These are phyloP conservation scores for Suhomyces kunorum DNA, from an alignment of 1,139 yeast species.

Conservation along the genomic window DNA sequence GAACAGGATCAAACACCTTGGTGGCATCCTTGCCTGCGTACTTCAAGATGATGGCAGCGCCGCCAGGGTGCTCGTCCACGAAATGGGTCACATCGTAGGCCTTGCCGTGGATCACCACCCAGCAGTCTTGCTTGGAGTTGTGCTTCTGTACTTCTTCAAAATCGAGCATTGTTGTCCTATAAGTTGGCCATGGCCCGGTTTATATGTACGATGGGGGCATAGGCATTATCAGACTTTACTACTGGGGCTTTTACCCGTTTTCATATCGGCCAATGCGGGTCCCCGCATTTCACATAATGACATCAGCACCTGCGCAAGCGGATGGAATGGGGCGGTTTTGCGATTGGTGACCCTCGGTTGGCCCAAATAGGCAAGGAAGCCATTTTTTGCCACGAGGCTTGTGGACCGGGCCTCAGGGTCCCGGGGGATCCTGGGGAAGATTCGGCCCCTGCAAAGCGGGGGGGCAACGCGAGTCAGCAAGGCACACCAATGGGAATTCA, in stretches of 20 bases:
- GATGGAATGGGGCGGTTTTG: constrained; percentile 4
- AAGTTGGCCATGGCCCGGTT: neutral
- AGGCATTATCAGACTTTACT: too few relatives aligned
- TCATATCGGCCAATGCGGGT: constrained; percentile 1
- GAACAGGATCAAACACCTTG: constrained; percentile 69
- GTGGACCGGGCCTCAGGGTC: too few relatives aligned
- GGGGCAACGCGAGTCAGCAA: too few relatives aligned
- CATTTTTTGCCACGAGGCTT: too few relatives aligned
- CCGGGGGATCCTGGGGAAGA: too few relatives aligned
- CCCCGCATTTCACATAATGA: constrained; percentile 6
- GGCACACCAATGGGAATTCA: too few relatives aligned
- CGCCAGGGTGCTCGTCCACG: constrained; percentile 56
- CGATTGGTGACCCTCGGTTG: neutral
- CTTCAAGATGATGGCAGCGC: constrained; percentile 50
- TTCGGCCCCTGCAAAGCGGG: too few relatives aligned
- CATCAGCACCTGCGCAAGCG: too few relatives aligned
- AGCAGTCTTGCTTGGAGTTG: constrained; percentile 46
- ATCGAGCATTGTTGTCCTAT: constrained; percentile 19
- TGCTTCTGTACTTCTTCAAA: constrained; percentile 41
- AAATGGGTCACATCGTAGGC: constrained; percentile 55
- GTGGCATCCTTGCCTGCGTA: constrained; percentile 64
- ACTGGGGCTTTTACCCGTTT: constrained; percentile 1
- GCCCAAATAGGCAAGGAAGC: neutral
- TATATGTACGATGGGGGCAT: constrained; percentile 1
- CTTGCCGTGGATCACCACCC: constrained; percentile 56